Base-by-base conservation (phyloP, 2,329 filamentous ascomycete species). In the Verticillium longisporum region DNA sequence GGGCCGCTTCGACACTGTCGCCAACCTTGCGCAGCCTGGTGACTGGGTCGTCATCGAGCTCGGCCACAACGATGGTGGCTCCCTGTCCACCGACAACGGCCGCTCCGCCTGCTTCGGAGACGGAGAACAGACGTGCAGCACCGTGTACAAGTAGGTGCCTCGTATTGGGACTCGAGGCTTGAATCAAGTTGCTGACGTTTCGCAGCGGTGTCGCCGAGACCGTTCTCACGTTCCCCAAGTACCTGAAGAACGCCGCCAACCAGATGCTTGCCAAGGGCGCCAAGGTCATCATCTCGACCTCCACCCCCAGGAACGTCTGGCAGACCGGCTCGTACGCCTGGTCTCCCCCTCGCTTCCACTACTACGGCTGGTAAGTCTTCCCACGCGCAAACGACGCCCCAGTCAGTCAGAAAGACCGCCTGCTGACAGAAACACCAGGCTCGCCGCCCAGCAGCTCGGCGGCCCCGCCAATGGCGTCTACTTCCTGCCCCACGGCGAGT, bases 11-110 rank as follows among this genome's bases (percentile, higher is more conserved):
- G 72, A 78, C 15, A 77, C 77, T 0, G 81, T 90, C 59, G 80
- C 82, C 56, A 72, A 78, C 36, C 68, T 77, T 2, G 76, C 89
- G 31, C 66, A 81, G 68, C 61, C 77, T 1, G 85, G 84, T 36
- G 88, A 90, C 71, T 87, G 84, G 71, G 86, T 89, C 1, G 77
- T 90, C 59, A 88, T 90, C 59, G 87, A 90, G 67, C 89, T 90
- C 67, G 88, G 88, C 0, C 88, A 90, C 76, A 91, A 91, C 67
- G 88, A 90, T 66, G 88, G 86, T 26, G 86, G 87, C 1, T 80
- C 80, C 0, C 74, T 86, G 1, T 72, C 71, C 1, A 80, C 72
- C 13, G 87, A 90, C 70, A 88, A 89, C 66, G 83, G 83, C 1
- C 80, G 86, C 14, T 83, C 81, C 1, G 85, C 83, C 66, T 90